A percentile compares a stretch with the other conserved stretches of the same genome.
These are phyloP conservation scores for Cladophialophora psammophila DNA, from an alignment of 2,329 filamentous ascomycete species.

Conservation along the genomic window DNA sequence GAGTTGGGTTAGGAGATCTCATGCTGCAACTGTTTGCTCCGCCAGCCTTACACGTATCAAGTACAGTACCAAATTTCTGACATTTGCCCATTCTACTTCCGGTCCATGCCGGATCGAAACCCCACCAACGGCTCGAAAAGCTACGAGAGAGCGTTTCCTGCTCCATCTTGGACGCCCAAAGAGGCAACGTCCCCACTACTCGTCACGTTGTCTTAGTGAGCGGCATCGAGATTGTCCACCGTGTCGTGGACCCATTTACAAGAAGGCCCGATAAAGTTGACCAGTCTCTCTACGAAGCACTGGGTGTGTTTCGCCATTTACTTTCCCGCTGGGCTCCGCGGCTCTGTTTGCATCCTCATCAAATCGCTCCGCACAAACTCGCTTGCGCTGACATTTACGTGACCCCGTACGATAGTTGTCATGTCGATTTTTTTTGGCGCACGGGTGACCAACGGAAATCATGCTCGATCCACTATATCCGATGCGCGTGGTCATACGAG, in stretches of 20 bases:
- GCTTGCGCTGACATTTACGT: slow-evolving; percentile 4
- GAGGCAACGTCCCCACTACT: slow-evolving; percentile 2
- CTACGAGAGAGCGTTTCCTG: not conserved
- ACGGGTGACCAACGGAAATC: not conserved
- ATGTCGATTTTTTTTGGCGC: slow-evolving; percentile 4
- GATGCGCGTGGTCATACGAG: slow-evolving; percentile 7
- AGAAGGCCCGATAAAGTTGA: slow-evolving; percentile 1
- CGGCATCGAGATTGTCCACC: not conserved
- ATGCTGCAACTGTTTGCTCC: not conserved
- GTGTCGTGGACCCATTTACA: slow-evolving; percentile 6
- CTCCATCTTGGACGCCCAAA: not conserved
- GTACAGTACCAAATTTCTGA: slow-evolving; percentile 10
- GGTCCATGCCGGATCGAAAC: slow-evolving; percentile 20
- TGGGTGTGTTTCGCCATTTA: slow-evolving; percentile 16
- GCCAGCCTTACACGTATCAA: slow-evolving; percentile 1
- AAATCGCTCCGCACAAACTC: not conserved
- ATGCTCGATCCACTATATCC: slow-evolving; percentile 2
- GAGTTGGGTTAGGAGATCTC: not conserved
- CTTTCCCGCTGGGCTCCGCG: not conserved
- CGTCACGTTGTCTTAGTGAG: slow-evolving; percentile 3
- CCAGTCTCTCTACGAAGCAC: slow-evolving; percentile 17
- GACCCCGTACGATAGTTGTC: not conserved
- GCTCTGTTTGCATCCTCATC: not conserved
- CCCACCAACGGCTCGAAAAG: slow-evolving; percentile 10
- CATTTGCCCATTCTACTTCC: slow-evolving; percentile 8